Evolutionary conservation across 139 green algal species (phyloP).

Genomic region (Marvania coccoides): DNA sequence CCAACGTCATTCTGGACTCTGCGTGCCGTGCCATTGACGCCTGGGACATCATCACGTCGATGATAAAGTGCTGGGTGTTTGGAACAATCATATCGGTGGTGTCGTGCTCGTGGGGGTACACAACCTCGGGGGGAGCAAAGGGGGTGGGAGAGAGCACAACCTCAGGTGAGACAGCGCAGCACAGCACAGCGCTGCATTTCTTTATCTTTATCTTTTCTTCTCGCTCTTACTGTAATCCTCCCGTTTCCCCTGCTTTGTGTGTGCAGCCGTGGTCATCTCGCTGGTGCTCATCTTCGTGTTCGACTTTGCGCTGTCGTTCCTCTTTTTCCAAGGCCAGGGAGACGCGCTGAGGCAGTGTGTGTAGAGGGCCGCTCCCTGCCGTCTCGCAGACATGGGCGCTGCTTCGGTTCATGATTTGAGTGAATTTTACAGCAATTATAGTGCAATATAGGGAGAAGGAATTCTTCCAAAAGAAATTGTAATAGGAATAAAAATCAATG

Average conservation of each 20-base stretch:
- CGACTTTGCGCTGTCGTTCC: slow-evolving; percentile 93
- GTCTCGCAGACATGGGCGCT: no score
- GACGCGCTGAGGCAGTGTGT: slow-evolving; percentile 54
- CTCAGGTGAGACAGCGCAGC: no score
- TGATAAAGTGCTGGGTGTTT: slow-evolving; percentile 92
- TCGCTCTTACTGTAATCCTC: not conserved
- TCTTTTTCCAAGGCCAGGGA: slow-evolving; percentile 89
- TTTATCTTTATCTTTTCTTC: not conserved
- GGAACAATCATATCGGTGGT: slow-evolving; percentile 79
- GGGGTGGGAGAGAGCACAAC: slow-evolving; percentile 97
- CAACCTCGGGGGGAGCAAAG: slow-evolving; percentile 95
- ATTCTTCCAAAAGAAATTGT: no score
- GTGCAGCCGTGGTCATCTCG: slow-evolving; percentile 86
- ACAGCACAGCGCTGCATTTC: no score
- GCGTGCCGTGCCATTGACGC: slow-evolving; percentile 63
- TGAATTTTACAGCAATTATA: no score
- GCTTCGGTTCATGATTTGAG: no score
- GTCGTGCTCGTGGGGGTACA: slow-evolving; percentile 95
- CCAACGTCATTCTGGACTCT: slow-evolving; percentile 95
- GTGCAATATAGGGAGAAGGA: no score
- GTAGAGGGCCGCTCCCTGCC: no score
- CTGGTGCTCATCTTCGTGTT: slow-evolving; percentile 95
- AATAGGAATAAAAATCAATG: no score
- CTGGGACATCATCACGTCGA: slow-evolving; percentile 84
- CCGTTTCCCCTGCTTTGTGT: not conserved